Evolutionary conservation across 495 filamentous ascomycete species (phyloP), one percentile per base, ranked within the genome.

Genomic region (Aspergillus panamensis): DNA sequence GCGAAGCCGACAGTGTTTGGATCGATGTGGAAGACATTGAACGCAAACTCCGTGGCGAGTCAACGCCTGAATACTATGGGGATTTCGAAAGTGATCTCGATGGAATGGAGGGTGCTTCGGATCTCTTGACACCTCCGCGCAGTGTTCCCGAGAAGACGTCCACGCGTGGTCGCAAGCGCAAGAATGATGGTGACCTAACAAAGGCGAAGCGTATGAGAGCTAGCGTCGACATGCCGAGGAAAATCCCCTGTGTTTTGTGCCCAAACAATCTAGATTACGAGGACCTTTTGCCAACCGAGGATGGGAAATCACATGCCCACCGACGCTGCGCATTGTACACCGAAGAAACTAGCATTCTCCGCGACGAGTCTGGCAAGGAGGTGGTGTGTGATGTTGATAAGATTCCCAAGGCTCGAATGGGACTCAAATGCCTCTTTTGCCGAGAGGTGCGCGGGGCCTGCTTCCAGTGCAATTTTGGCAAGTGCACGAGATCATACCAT

Each of bases 1-100:
- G 94, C 69, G 90, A 91, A 63, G 83, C 91, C 47, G 94, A 99
- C 75, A 96, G 92, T 61, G 94, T 99, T 21, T 99, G 94, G 93
- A 91, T 99, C 43, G 91, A 99, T 65, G 90, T 97, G 13, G 85
- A 85, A 37, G 92, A 96, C 61, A 92, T 99, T 59, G 91, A 97
- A 72, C 88, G 95, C 55, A 97, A 94, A 72, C 75, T 97, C 31
- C 82, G 92, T 43, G 95, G 94, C 8, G 94, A 97, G 69, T 82
- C 88, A 29, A 97, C 93, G 0, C 85, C 85, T 1, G 94, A 97
- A 52, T 95, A 87, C 62, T 90, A 93, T 59, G 89, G 85, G 0
- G 88, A 92, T 51, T 84, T 88, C 2, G 80, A 82, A 30, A 80
- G 80, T 58, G 84, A 84, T 30, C 82, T 91, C 0, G 85, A 86